Evolutionary conservation across 495 filamentous ascomycete genomes (phyloP).

Genomic region (Xanthoparmelia taractica): DNA sequence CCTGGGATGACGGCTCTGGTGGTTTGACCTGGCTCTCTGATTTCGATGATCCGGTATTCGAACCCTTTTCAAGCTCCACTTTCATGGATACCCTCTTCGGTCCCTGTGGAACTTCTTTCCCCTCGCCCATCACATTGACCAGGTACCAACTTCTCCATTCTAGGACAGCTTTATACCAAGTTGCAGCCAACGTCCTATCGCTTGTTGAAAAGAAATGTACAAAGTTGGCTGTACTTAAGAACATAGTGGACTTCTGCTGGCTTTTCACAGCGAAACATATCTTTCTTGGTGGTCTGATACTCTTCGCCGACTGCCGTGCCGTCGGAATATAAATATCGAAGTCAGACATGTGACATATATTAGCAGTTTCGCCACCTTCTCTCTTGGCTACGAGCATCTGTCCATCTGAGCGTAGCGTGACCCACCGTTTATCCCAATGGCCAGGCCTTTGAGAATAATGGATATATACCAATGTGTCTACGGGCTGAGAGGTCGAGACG

Average conservation of each 20-base stretch:
- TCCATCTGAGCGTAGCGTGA: constrained; percentile 66
- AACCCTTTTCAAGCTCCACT: constrained; percentile 12
- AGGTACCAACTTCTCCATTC: constrained; percentile 87
- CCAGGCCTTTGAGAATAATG: constrained; percentile 73
- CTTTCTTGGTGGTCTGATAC: constrained; percentile 66
- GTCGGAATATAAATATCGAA: constrained; percentile 86
- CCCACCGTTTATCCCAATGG: constrained; percentile 79
- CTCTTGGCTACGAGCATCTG: constrained; percentile 73
- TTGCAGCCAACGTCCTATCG: constrained; percentile 53
- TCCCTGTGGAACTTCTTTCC: constrained; percentile 31
- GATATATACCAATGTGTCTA: constrained; percentile 57
- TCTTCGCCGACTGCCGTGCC: constrained; percentile 51
- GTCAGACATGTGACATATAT: constrained; percentile 82
- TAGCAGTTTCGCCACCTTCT: constrained; percentile 48
- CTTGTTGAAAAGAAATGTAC: constrained; percentile 86
- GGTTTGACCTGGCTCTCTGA: not conserved
- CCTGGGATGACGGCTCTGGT: not conserved
- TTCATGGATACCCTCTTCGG: not conserved
- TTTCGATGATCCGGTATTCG: constrained; percentile 24
- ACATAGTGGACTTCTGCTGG: constrained; percentile 83
- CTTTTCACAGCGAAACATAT: constrained; percentile 85
- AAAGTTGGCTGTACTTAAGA: constrained; percentile 72
- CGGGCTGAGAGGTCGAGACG: constrained; percentile 52
- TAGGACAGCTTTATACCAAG: constrained; percentile 64
- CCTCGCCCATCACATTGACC: constrained; percentile 55